Base-by-base conservation (phyloP, 805 yeast genomes). In the Hyphopichia homilentoma region DNA sequence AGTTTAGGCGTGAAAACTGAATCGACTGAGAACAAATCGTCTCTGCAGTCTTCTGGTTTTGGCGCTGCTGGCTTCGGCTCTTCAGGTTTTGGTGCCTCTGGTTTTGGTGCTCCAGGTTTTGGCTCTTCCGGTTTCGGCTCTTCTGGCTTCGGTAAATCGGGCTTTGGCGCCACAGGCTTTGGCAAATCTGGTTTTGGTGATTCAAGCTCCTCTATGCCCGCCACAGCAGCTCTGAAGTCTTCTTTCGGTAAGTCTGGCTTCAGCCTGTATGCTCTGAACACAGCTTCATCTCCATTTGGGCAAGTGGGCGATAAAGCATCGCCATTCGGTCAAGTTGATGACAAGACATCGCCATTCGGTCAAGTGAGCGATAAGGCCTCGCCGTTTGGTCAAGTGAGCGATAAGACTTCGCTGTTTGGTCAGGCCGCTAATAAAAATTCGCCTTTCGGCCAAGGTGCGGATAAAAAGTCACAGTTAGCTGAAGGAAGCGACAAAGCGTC, bases 121-220 rank as follows among this genome's bases (percentile, higher is more conserved):
- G 45, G 34, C 6, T 12, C 25, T 8, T 27, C 28, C n/a, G 23
- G 32, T 7, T 34, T 34, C 19, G 39, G 40, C 4, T 14, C 35
- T 18, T 19, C 45, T 23, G 43, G 40, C 5, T 35, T 39, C 32
- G 44, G 41, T 12, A 19, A 7, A 28, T 25, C 5, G 41, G 31
- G 25, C 9, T n/a, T 8, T 9, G 22, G 25, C 8, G 19, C 25
- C 3, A 23, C 30, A 15, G 21, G 36, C 12, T 30, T 24, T 17
- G 35, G 29, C n/a, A 3, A 12, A 15, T 25, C 22, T 11, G 18
- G 19, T 7, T 25, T n/a, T 23, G 11, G 11, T n/a, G n/a, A n/a
- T n/a, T n/a, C n/a, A n/a, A n/a, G n/a, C n/a, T n/a, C n/a, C n/a
- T n/a, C n/a, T n/a, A n/a, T n/a, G n/a, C n/a, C n/a, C n/a, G n/a